These are phyloP conservation scores for Silybum marianum DNA, from an alignment of 129 eudicot genomes.

Conservation along the genomic window DNA sequence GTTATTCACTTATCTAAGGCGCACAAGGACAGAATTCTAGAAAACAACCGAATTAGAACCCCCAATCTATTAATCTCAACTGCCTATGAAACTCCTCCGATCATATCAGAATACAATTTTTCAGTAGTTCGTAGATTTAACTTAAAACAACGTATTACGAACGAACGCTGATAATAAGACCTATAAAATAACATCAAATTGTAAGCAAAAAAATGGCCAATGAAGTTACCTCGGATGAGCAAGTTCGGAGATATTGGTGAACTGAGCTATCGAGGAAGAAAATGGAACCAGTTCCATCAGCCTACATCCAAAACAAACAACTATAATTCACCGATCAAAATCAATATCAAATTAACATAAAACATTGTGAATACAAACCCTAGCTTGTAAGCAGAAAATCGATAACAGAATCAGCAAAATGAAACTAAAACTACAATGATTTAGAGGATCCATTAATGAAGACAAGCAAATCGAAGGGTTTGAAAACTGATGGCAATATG, in stretches of 20 bases:
- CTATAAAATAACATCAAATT: background rate
- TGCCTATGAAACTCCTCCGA: conserved; percentile 2
- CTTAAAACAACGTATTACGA: background rate
- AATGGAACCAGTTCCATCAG: conserved; percentile 46
- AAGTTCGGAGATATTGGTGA: conserved; percentile 53
- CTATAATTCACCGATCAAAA: conserved; percentile 18
- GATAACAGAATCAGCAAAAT: conserved; percentile 11
- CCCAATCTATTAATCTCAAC: background rate
- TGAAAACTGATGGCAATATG: too few species aligned
- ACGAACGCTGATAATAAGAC: background rate
- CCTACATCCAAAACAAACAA: conserved; percentile 34
- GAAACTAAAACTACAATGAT: background rate
- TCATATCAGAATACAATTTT: background rate
- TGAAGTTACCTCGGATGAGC: conserved; percentile 26
- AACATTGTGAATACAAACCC: conserved; percentile 8
- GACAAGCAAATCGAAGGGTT: background rate
- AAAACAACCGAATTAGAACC: background rate
- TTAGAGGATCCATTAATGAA: background rate
- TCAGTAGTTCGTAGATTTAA: background rate
- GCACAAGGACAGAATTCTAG: background rate
- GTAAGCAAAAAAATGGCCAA: conserved; percentile 19
- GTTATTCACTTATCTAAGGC: too few species aligned
- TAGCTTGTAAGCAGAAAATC: conserved; percentile 23
- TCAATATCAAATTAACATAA: background rate
- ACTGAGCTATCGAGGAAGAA: conserved; percentile 72